These are phyloP conservation scores for Ettlia oleoabundans DNA, from an alignment of 139 green algal genomes.

Conservation along the genomic window DNA sequence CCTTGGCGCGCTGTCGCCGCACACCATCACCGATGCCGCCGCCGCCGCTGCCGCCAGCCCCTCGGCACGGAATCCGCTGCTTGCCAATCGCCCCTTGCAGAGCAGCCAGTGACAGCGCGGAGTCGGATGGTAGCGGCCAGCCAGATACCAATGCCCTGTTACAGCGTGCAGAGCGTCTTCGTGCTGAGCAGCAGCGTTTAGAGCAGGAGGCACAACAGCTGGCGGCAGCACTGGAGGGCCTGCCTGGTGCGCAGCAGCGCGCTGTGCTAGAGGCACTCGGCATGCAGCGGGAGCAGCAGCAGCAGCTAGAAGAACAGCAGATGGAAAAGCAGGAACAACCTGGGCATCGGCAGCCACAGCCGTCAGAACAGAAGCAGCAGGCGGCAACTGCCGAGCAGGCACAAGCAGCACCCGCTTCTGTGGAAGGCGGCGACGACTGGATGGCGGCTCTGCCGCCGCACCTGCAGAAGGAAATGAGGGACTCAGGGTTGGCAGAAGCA, in stretches of 20 bases:
- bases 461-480: background rate
- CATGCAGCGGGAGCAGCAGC: background rate
- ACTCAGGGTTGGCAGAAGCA: background rate
- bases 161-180: background rate
- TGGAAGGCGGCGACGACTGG: background rate
- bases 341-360: background rate
- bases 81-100: background rate
- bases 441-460: background rate
- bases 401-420: too few relatives aligned
- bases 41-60: too few relatives aligned
- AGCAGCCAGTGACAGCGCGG: background rate
- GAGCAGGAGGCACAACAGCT: background rate
- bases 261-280: background rate
- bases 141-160: background rate
- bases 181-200: background rate
- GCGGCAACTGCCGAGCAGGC: background rate
- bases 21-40: background rate
- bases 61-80: too few relatives aligned
- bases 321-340: background rate
- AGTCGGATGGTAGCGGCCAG: background rate
- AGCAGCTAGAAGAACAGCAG: background rate
- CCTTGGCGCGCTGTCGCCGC: too few relatives aligned
- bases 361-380: background rate
- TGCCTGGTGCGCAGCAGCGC: background rate
- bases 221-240: slow-evolving; percentile 11